Conservation (phyloP, 192 early-diverging fungal species). For the Coemansia sp. region DNA sequence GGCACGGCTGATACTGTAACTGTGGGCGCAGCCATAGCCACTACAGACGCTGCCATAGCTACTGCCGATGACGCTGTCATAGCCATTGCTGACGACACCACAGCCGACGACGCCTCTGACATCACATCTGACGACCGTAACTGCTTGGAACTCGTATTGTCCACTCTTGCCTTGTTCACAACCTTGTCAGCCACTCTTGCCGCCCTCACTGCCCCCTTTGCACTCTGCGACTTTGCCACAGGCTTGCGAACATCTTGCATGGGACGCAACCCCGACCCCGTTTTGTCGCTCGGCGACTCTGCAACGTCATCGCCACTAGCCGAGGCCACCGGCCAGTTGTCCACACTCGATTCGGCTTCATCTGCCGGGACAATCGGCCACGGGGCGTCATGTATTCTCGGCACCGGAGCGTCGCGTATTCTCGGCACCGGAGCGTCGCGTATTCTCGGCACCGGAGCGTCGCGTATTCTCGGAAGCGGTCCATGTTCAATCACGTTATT, state of each 20-base stretch:
- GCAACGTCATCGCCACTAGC: background rate
- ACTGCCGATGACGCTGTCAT: background rate
- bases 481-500: background rate
- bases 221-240: background rate
- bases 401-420: background rate
- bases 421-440: background rate
- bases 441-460: background rate
- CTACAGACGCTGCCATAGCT: background rate
- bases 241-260: background rate
- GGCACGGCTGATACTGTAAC: background rate
- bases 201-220: background rate
- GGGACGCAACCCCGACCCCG: background rate
- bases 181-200: background rate
- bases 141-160: background rate
- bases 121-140: no score
- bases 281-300: background rate
- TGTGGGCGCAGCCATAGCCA: background rate
- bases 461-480: background rate
- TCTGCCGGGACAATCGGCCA: background rate
- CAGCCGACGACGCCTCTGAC: background rate
- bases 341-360: background rate
- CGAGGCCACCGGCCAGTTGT: background rate
- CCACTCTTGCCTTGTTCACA: background rate
- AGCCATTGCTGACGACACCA: background rate
- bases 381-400: background rate